phyloP scores from a whole-genome alignment of 345 rosid genomes.

The Clausena lansium region DNA sequence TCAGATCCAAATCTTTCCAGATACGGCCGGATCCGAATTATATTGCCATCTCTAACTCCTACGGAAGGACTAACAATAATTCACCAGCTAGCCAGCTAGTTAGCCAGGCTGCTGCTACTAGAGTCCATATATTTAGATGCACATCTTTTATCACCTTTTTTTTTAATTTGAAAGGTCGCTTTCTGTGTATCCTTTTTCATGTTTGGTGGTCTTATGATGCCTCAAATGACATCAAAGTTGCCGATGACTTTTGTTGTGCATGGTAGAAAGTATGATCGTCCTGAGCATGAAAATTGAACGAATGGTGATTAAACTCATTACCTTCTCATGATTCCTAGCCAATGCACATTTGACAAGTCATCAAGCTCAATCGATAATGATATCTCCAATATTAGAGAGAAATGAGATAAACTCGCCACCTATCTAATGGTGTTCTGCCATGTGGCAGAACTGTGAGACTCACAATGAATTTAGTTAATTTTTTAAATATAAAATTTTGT shows the following conservation, averaged over 20 bases:
- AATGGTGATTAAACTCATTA: background rate
- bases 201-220: background rate
- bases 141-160: too few species aligned
- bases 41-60: too few species aligned
- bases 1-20: too few species aligned
- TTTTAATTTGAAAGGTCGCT: too few species aligned
- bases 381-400: background rate
- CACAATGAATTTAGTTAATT: too few species aligned
- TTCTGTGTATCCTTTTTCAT: background rate
- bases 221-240: background rate
- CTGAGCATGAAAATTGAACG: background rate
- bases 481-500: too few species aligned
- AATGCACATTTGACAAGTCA: slow-evolving; percentile 25
- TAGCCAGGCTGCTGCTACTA: too few species aligned
- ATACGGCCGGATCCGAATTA: too few species aligned
- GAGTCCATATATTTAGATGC: background rate
- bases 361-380: slow-evolving; percentile 25
- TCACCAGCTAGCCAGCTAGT: too few species aligned
- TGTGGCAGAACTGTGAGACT: too few species aligned
- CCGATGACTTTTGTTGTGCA: too few species aligned
- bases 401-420: background rate
- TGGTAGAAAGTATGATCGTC: background rate
- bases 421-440: rapidly evolving
- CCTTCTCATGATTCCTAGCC: slow-evolving; percentile 4
- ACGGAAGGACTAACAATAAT: too few species aligned